These are phyloP conservation scores for Paraphoma sp. DNA, from an alignment of 2,329 filamentous ascomycete genomes.

Conservation along the genomic window DNA sequence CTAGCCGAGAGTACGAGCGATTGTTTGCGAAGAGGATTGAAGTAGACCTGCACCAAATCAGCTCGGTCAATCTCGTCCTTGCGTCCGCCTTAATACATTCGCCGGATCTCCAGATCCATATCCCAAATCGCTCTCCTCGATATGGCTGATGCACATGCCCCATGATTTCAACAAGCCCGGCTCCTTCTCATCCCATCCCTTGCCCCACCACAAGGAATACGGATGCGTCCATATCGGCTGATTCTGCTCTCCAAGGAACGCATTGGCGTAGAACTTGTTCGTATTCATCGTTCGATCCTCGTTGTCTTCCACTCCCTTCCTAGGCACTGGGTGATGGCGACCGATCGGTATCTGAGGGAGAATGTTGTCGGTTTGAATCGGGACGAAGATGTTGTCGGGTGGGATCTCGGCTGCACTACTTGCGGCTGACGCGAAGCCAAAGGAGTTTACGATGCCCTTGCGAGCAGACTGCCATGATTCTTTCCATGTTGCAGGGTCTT, in stretches of 20 bases:
- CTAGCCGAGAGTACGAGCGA: constrained; percentile 79
- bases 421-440: constrained; percentile 10
- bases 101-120: constrained; percentile 61
- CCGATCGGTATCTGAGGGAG: constrained; percentile 49
- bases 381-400: constrained; percentile 48
- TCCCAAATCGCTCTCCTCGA: constrained; percentile 70
- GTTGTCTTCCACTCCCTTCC: constrained; percentile 47
- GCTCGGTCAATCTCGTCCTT: not conserved
- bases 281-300: constrained; percentile 64
- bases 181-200: constrained; percentile 47
- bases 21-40: constrained; percentile 79
- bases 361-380: constrained; percentile 50
- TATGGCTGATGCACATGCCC: constrained; percentile 81
- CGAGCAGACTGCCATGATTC: constrained; percentile 15
- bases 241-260: constrained; percentile 76
- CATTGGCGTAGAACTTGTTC: constrained; percentile 76
- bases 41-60: constrained; percentile 55
- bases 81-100: constrained; percentile 13
- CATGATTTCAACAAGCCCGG: constrained; percentile 63
- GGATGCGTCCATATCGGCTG: constrained; percentile 75
- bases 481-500: constrained; percentile 4
- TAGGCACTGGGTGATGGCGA: constrained; percentile 50
- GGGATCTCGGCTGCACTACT: constrained; percentile 11
- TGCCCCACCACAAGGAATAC: constrained; percentile 55
- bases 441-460: constrained; percentile 14